phyloP scores from a whole-genome alignment of 352 stramenopile species.

The Pythium rhizo-oryzae region DNA sequence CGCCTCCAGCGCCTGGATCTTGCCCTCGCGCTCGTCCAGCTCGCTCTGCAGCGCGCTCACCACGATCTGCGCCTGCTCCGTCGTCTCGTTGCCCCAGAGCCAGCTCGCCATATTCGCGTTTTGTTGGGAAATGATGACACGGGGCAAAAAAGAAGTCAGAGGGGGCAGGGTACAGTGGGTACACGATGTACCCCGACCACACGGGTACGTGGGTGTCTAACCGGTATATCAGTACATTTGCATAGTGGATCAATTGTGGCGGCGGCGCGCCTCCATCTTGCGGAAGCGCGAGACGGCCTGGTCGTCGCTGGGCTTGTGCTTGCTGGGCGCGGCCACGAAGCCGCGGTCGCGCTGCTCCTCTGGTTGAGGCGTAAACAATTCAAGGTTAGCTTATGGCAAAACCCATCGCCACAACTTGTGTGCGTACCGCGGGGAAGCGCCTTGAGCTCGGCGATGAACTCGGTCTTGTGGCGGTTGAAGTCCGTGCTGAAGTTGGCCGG shows the following conservation, averaged over 20 bases:
- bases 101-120: slow-evolving; percentile 57
- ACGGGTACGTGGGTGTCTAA: not conserved
- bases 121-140: slow-evolving; percentile 11
- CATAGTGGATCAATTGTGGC: slow-evolving; percentile 25
- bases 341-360: slow-evolving; percentile 73
- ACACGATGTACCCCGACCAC: not conserved
- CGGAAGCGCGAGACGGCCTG: slow-evolving; percentile 67
- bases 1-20: slow-evolving; percentile 79
- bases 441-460: slow-evolving; percentile 75
- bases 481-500: slow-evolving; percentile 78
- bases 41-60: slow-evolving; percentile 81
- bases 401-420: no score
- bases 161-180: slow-evolving; percentile 2
- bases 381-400: no score
- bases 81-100: slow-evolving; percentile 86
- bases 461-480: slow-evolving; percentile 73
- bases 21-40: slow-evolving; percentile 78
- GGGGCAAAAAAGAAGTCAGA: slow-evolving; percentile 17
- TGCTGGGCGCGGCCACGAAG: slow-evolving; percentile 61
- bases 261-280: slow-evolving; percentile 69
- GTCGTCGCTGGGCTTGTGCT: slow-evolving; percentile 68
- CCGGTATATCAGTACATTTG: slow-evolving; percentile 20
- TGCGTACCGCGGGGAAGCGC: slow-evolving; percentile 60
- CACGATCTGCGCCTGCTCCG: slow-evolving; percentile 84
- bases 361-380: slow-evolving; percentile 16